Evolutionary conservation across 768 basidiomycete species (phyloP).

Genomic region (Boletus bicolor): DNA sequence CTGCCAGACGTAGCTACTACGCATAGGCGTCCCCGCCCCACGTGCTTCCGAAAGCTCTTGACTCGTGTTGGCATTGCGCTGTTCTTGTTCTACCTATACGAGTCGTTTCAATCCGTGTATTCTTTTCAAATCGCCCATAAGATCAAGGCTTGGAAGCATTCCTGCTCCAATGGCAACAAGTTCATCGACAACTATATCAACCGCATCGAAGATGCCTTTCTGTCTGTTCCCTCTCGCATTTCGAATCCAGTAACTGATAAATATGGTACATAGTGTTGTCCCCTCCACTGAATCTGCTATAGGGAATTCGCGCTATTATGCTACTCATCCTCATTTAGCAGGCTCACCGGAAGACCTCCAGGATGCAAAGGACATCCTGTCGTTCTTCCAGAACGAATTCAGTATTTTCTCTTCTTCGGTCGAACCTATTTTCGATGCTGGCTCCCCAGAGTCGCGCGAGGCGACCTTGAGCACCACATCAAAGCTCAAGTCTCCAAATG

Average conservation of each 20-base stretch:
- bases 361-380: slow-evolving; percentile 65
- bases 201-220: slow-evolving; percentile 31
- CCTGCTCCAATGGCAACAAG: background rate
- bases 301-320: slow-evolving; percentile 53
- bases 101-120: background rate
- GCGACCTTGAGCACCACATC: slow-evolving; percentile 58
- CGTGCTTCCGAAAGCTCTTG: slow-evolving; percentile 3
- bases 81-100: slow-evolving; percentile 11
- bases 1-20: slow-evolving; percentile 12
- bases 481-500: slow-evolving; percentile 48
- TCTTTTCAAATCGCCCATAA: background rate
- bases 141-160: slow-evolving; percentile 9
- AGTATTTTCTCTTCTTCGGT: slow-evolving; percentile 40
- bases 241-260: background rate
- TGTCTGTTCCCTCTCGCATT: slow-evolving; percentile 28
- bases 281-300: slow-evolving; percentile 59
- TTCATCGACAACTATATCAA: slow-evolving; percentile 14
- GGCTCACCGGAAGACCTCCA: slow-evolving; percentile 58
- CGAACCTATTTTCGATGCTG: slow-evolving; percentile 66
- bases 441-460: slow-evolving; percentile 60
- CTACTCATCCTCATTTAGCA: slow-evolving; percentile 70
- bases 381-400: slow-evolving; percentile 65
- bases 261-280: slow-evolving; percentile 39
- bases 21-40: background rate
- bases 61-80: slow-evolving; percentile 5